These are phyloP conservation scores for Dipodascus geniculatus DNA, from an alignment of 805 yeast genomes.

Conservation along the genomic window DNA sequence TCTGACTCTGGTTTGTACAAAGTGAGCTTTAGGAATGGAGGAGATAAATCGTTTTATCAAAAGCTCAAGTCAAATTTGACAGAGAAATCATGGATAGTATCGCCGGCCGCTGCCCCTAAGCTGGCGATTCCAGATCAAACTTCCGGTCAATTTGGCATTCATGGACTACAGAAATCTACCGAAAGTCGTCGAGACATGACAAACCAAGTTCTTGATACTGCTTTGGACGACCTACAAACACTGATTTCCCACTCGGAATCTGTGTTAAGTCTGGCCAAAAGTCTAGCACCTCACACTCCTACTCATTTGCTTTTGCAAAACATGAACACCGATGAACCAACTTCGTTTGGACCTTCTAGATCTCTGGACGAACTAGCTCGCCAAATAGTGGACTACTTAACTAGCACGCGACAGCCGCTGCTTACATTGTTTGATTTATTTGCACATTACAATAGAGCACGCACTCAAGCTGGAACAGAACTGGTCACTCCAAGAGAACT, in stretches of 20 bases:
- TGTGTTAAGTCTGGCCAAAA: slow-evolving; percentile 42
- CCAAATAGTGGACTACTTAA: slow-evolving; percentile 63
- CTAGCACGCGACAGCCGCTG: slow-evolving; percentile 25
- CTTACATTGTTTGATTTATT: slow-evolving; percentile 51
- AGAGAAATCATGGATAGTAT: slow-evolving; percentile 36
- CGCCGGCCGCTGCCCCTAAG: not conserved
- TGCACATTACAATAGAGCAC: slow-evolving; percentile 50
- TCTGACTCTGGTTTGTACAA: slow-evolving; percentile 26
- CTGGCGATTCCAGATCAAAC: not conserved
- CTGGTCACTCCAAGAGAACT: slow-evolving; percentile 63
- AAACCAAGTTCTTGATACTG: slow-evolving; percentile 48
- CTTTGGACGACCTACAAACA: slow-evolving; percentile 66
- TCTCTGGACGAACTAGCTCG: slow-evolving; percentile 54
- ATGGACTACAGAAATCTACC: slow-evolving; percentile 50
- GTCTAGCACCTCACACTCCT: slow-evolving; percentile 20
- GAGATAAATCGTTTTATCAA: slow-evolving; percentile 42
- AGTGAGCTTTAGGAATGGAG: slow-evolving; percentile 65
- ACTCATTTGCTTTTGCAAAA: slow-evolving; percentile 5
- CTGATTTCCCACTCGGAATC: slow-evolving; percentile 72
- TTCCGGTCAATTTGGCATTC: slow-evolving; percentile 42
- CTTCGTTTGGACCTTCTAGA: slow-evolving; percentile 21
- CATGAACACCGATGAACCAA: slow-evolving; percentile 23
- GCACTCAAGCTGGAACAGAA: slow-evolving; percentile 39
- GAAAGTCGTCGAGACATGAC: slow-evolving; percentile 45
- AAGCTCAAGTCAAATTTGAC: slow-evolving; percentile 37